A percentile compares a stretch with the other conserved stretches of the same genome.
phyloP scores from a whole-genome alignment of 495 filamentous ascomycete species.

The Tuber magnatum region DNA sequence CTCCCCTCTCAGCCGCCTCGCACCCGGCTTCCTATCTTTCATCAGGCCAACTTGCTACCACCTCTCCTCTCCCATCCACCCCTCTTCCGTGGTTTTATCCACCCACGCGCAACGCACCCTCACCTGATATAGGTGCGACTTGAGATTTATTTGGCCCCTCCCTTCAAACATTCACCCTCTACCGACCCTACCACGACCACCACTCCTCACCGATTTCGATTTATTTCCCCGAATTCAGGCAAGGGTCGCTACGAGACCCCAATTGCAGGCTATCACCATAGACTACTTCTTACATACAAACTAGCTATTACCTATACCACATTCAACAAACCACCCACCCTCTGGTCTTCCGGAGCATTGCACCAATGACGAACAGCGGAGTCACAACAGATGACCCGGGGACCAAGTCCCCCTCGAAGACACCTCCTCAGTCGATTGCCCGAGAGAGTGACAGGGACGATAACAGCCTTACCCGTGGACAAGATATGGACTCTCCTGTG shows the following conservation, averaged over 20 bases:
- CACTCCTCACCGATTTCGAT: neutral
- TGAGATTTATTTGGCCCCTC: slow-evolving; percentile 17
- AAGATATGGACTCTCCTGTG: slow-evolving; percentile 15
- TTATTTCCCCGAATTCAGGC: neutral
- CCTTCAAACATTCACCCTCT: slow-evolving; percentile 12
- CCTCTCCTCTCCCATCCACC: slow-evolving; percentile 14
- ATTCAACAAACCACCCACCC: neutral
- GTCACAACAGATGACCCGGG: slow-evolving; percentile 31
- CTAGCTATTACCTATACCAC: neutral
- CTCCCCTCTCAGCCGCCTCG: slow-evolving; percentile 5
- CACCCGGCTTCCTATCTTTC: slow-evolving; percentile 1
- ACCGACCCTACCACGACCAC: neutral
- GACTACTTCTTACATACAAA: neutral
- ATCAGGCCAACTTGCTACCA: neutral
- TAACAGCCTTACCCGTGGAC: slow-evolving; percentile 16
- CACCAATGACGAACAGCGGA: slow-evolving; percentile 37
- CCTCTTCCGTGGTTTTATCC: slow-evolving; percentile 31
- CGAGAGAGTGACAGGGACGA: neutral
- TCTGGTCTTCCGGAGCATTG: slow-evolving; percentile 8
- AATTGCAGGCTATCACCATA: neutral
- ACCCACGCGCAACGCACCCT: slow-evolving; percentile 21
- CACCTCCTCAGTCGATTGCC: neutral
- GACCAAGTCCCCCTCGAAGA: neutral
- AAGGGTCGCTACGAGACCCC: neutral
- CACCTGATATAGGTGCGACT: slow-evolving; percentile 34